Conservation (phyloP, 495 filamentous ascomycete genomes). For the Talaromyces nanjingensis region DNA sequence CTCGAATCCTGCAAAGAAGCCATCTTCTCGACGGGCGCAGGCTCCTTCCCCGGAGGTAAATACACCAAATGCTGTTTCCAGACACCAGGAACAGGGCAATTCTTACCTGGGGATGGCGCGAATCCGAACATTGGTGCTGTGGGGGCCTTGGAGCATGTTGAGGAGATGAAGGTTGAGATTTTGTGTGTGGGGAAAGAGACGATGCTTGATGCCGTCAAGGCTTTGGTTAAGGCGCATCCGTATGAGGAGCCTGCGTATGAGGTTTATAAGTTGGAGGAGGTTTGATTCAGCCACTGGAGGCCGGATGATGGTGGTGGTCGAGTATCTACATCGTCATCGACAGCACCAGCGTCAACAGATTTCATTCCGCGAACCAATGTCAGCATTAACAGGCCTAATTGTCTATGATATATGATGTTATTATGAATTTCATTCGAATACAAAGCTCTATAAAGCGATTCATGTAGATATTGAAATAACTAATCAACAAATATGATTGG, state of each 20-base stretch:
- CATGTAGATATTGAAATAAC: background rate
- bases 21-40: conserved; percentile 38
- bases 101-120: conserved; percentile 32
- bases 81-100: conserved; percentile 32
- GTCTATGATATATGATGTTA: background rate
- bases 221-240: conserved; percentile 57
- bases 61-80: conserved; percentile 38
- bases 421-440: background rate
- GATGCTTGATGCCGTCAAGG: conserved; percentile 37
- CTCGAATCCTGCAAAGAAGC: conserved; percentile 39
- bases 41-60: conserved; percentile 35
- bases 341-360: background rate
- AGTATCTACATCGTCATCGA: background rate
- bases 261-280: conserved; percentile 66
- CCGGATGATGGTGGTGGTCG: no score
- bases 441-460: background rate
- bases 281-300: conserved; percentile 35
- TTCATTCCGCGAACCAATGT: background rate
- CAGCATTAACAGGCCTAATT: background rate
- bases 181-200: conserved; percentile 44
- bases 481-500: background rate
- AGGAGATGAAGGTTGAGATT: conserved; percentile 47
- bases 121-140: conserved; percentile 32
- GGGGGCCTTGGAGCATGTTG: conserved; percentile 36
- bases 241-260: conserved; percentile 74